Base-by-base conservation (phyloP, 306 rosid genomes). In the Mimosa pudica region DNA sequence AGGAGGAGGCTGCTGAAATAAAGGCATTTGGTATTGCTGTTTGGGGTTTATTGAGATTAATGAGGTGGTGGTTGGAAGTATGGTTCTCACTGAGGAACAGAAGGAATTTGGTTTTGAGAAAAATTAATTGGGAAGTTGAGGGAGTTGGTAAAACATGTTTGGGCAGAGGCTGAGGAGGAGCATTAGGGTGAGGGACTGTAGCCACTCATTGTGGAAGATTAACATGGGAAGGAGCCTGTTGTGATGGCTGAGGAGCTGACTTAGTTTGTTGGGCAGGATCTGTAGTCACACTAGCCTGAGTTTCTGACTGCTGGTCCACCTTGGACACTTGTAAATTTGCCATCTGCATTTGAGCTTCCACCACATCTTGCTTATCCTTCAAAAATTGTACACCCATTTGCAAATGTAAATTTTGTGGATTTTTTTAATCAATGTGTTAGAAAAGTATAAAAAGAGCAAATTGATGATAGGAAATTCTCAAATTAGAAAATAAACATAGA, bases 301-400 rank as follows among this genome's bases (percentile, higher is more conserved):
- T 42, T 83, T 87, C 92, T 49, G 82, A 75, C 57, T 82, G 87
- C 44, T 84, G 85, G 24, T 90, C 88, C 51, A 71, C 79, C 81
- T 90, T 85, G 49, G 92, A 86, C 8, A 87, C 54, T 70, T 90
- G 90, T 2, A 89, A 79, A 84, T 87, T 94, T 49, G 89, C 88
- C 76, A 91, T 82, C 54, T 84, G 91, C 80, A 89, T 77, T 78
- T 90, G 92, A 80, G 94, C 89, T 74, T 84, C 96, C 54, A 86
- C 61, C 47, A 87, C 78, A 73, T 82, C 85, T 79, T 94, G 98
- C 77, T 88, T 88, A 73, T 90, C 98, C 89, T 90, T 89, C 74
- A 94, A 76, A 82, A 49, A 83, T 32, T 78, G 86, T 64, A 94
- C 98, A 78, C 93, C 98, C 36, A 86, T 47, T 83, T 86, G 98